Conservation (phyloP, 2,329 filamentous ascomycete species). For the Thielaviopsis punctulata region DNA sequence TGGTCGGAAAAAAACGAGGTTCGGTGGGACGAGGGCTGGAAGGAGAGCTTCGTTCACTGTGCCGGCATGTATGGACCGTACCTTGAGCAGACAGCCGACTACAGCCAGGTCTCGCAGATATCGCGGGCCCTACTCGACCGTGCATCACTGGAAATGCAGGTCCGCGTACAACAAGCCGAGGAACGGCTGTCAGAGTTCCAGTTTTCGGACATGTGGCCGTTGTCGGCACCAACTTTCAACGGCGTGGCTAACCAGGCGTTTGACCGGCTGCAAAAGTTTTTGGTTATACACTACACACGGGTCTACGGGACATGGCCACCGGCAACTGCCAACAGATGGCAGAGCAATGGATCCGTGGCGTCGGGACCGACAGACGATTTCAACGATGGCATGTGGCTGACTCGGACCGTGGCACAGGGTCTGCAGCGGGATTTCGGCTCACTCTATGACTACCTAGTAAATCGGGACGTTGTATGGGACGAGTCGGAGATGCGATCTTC, state of each 20-base stretch:
- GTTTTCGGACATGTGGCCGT: slow-evolving; percentile 43
- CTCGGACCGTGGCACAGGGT: slow-evolving; percentile 34
- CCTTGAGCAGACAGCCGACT: slow-evolving; percentile 38
- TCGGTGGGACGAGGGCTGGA: slow-evolving; percentile 49
- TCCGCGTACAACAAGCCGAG: slow-evolving; percentile 45
- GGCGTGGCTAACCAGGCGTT: slow-evolving; percentile 30
- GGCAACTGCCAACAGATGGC: slow-evolving; percentile 12
- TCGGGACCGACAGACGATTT: neutral
- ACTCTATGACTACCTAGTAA: slow-evolving; percentile 53
- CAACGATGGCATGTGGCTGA: slow-evolving; percentile 40
- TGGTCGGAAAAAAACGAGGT: slow-evolving; percentile 48
- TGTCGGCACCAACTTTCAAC: slow-evolving; percentile 18
- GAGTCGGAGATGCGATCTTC: slow-evolving; percentile 41
- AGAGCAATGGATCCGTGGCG: neutral
- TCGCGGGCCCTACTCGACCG: slow-evolving; percentile 46
- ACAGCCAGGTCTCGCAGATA: slow-evolving; percentile 39
- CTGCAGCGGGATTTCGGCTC: slow-evolving; percentile 51
- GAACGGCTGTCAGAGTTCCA: slow-evolving; percentile 42
- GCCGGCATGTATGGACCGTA: slow-evolving; percentile 40
- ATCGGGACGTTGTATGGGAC: slow-evolving; percentile 50
- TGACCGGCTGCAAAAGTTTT: slow-evolving; percentile 42
- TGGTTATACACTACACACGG: slow-evolving; percentile 38
- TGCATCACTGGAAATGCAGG: slow-evolving; percentile 42
- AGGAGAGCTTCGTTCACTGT: slow-evolving; percentile 49
- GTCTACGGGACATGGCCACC: slow-evolving; percentile 48